Conservation (phyloP, 78 protist species). For the Creolimax fragrantissima region DNA sequence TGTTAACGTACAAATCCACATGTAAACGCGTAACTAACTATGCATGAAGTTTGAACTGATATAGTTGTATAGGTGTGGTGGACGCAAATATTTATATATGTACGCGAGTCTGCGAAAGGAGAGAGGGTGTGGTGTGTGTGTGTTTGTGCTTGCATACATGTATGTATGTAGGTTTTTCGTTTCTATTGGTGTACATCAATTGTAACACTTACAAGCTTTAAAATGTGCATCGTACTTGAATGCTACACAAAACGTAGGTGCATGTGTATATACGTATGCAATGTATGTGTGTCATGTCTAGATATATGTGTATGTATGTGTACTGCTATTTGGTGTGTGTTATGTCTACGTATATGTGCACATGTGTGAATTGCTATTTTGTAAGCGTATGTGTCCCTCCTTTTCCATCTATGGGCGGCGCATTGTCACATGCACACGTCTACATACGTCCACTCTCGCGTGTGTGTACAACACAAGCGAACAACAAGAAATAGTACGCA, state of each 20-base stretch:
- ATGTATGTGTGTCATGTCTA: neutral
- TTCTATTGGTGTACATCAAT: neutral
- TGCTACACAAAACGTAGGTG: neutral
- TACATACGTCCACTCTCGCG: neutral
- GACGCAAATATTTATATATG: too few relatives aligned
- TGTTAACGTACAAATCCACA: too few relatives aligned
- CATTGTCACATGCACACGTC: neutral
- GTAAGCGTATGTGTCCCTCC: neutral
- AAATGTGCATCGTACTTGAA: neutral
- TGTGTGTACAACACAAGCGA: too few relatives aligned
- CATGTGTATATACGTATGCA: neutral
- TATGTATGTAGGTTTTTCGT: neutral
- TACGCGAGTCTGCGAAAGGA: too few relatives aligned
- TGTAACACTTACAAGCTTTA: neutral
- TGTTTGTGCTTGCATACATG: neutral
- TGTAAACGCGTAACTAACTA: too few relatives aligned
- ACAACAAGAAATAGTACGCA: too few relatives aligned
- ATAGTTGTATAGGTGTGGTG: too few relatives aligned
- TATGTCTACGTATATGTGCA: neutral
- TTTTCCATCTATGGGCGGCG: too few relatives aligned
- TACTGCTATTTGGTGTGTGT: neutral
- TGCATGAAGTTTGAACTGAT: too few relatives aligned
- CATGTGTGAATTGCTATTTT: neutral
- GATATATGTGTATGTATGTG: neutral
- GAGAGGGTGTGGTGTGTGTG: conserved; percentile 5